Evolutionary conservation across 352 stramenopile genomes (phyloP).

Genomic region (Phytophthora citricola): DNA sequence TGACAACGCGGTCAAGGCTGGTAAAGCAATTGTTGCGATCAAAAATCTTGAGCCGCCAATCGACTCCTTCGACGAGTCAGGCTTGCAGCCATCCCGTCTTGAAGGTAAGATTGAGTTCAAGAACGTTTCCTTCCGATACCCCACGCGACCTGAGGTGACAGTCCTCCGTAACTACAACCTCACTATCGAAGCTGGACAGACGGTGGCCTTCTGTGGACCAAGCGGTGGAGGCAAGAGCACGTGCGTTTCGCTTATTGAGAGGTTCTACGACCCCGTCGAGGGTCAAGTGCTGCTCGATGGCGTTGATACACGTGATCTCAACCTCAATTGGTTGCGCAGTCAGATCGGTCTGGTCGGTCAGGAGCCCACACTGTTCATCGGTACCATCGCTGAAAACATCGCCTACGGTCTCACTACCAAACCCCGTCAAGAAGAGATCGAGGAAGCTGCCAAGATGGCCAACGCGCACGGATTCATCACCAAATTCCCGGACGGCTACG

Average conservation of each 20-base stretch:
- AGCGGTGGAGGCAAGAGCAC: conserved; percentile 60
- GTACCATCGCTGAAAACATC: conserved; percentile 70
- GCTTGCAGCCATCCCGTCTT: conserved; percentile 9
- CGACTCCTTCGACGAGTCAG: conserved; percentile 42
- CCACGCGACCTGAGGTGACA: conserved; percentile 15
- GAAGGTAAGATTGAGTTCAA: conserved; percentile 22
- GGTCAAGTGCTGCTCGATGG: conserved; percentile 77
- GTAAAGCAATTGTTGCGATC: conserved; percentile 38
- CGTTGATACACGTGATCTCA: conserved; percentile 68
- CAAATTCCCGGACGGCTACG: conserved; percentile 89
- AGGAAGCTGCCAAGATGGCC: conserved; percentile 86
- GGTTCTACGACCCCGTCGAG: conserved; percentile 69
- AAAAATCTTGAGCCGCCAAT: conserved; percentile 41
- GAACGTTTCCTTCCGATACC: not conserved
- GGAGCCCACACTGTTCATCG: conserved; percentile 66
- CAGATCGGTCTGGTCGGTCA: conserved; percentile 70
- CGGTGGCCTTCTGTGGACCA: conserved; percentile 2
- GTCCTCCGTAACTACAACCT: conserved; percentile 89
- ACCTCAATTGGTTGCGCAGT: conserved; percentile 57
- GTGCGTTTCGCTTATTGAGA: conserved; percentile 49
- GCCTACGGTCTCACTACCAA: conserved; percentile 45
- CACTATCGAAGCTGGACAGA: conserved; percentile 67
- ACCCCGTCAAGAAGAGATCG: conserved; percentile 67
- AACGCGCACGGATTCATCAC: conserved; percentile 94
- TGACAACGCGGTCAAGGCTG: conserved; percentile 75